phyloP scores from a whole-genome alignment of 1,284 basidiomycete species.

The Golubevia pallescens region DNA sequence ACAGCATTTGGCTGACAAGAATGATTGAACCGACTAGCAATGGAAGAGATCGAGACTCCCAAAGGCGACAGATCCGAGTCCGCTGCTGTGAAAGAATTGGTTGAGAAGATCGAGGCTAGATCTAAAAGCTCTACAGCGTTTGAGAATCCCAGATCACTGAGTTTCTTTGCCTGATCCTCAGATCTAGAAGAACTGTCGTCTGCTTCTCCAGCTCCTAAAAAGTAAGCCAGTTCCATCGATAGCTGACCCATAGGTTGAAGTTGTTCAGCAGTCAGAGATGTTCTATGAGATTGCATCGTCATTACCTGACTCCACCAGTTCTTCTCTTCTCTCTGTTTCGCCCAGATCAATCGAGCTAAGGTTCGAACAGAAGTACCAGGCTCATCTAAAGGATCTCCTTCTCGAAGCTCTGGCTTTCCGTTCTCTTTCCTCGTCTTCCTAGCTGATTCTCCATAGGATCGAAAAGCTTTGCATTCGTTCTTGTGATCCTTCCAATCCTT shows the following conservation, averaged over 20 bases:
- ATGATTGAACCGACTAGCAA: conserved; percentile 47
- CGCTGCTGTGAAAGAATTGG: background rate
- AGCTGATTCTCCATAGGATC: conserved; percentile 4
- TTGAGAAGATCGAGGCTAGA: conserved; percentile 56
- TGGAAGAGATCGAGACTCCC: conserved; percentile 59
- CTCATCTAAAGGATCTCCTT: conserved; percentile 13
- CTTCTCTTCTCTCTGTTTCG: conserved; percentile 6
- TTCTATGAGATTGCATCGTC: no score
- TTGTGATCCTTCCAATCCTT: conserved; percentile 27
- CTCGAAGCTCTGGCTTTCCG: conserved; percentile 8
- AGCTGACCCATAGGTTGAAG: no score
- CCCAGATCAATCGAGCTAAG: conserved; percentile 10
- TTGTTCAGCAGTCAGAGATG: no score
- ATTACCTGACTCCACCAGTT: background rate
- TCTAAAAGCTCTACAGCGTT: conserved; percentile 47
- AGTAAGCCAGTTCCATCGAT: background rate
- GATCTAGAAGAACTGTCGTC: conserved; percentile 5
- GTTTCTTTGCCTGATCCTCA: conserved; percentile 39
- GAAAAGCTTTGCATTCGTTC: conserved; percentile 34
- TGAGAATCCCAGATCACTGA: conserved; percentile 58
- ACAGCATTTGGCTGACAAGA: conserved; percentile 44
- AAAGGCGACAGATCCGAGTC: conserved; percentile 9
- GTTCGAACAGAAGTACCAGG: conserved; percentile 6
- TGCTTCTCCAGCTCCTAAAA: background rate
- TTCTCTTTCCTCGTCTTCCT: background rate